A percentile compares a stretch with the other conserved stretches of the same genome.
phyloP scores from a whole-genome alignment of 192 early-diverging fungal species.

The Rhizophagus clarus region DNA sequence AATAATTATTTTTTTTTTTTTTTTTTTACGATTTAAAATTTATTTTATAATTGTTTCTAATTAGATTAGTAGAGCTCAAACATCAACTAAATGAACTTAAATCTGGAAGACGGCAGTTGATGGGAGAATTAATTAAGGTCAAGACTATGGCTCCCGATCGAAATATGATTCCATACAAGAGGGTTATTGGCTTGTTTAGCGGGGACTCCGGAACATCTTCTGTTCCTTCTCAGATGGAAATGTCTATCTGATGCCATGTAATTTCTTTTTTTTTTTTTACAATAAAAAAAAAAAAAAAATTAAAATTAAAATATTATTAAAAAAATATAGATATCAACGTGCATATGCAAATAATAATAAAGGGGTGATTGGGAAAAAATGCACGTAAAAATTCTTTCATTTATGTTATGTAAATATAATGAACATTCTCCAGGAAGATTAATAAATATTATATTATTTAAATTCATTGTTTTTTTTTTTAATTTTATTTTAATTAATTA shows the following conservation, averaged over 20 bases:
- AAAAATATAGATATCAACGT: neutral
- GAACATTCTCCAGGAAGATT: neutral
- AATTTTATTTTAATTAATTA: too few species aligned
- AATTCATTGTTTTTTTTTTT: neutral
- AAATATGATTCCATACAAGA: neutral
- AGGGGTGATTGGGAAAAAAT: neutral
- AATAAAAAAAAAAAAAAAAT: neutral
- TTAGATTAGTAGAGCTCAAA: neutral
- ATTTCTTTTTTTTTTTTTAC: neutral
- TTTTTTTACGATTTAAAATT: neutral
- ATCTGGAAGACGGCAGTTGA: neutral
- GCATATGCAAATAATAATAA: neutral
- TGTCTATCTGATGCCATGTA: neutral
- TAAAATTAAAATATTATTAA: neutral
- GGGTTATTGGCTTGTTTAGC: neutral
- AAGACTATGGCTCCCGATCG: slow-evolving; percentile 1
- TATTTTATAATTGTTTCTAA: neutral
- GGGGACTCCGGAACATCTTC: neutral
- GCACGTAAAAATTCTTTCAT: neutral
- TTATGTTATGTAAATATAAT: neutral
- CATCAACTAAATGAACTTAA: neutral
- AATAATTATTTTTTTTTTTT: neutral
- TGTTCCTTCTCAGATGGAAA: neutral
- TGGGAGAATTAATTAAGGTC: neutral
- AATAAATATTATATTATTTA: neutral